Percentiles rank a stretch among this genome's conserved stretches.
Evolutionary conservation across 2,329 filamentous ascomycete species (phyloP).

Genomic region (Orbilia quercus): DNA sequence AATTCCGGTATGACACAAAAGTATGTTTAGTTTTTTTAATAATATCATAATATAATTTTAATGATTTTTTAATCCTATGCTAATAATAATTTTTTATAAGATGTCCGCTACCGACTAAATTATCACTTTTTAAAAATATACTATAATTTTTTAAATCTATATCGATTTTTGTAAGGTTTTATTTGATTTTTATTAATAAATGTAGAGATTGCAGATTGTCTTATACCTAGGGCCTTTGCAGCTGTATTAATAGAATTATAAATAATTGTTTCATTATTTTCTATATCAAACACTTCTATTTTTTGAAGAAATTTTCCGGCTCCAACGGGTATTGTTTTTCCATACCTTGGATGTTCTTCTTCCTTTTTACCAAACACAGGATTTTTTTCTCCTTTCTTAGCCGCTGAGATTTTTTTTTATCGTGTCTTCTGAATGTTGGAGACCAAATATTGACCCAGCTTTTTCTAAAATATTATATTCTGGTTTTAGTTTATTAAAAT

Average conservation of each 20-base stretch:
- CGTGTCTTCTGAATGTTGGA: not conserved
- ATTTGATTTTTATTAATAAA: slow-evolving; percentile 14
- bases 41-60: too few species aligned
- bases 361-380: too few species aligned
- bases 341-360: too few species aligned
- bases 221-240: slow-evolving; percentile 9
- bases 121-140: too few species aligned
- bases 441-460: not conserved
- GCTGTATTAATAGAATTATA: slow-evolving; percentile 21
- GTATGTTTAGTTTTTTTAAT: too few species aligned
- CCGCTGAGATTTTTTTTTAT: not conserved
- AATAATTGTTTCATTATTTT: slow-evolving; percentile 39
- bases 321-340: slow-evolving; percentile 11
- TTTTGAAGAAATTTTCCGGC: slow-evolving; percentile 22
- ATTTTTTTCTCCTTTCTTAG: slow-evolving; percentile 1
- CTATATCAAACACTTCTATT: slow-evolving; percentile 50
- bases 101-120: too few species aligned
- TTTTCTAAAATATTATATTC: slow-evolving; percentile 7
- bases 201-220: not conserved
- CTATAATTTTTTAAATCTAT: slow-evolving; percentile 23
- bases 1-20: too few species aligned
- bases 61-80: too few species aligned
- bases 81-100: too few species aligned
- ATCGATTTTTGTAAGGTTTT: slow-evolving; percentile 9
- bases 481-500: not conserved